Evolutionary conservation across 2,329 filamentous ascomycete species (phyloP).

Genomic region (Cyclaneusma minus): DNA sequence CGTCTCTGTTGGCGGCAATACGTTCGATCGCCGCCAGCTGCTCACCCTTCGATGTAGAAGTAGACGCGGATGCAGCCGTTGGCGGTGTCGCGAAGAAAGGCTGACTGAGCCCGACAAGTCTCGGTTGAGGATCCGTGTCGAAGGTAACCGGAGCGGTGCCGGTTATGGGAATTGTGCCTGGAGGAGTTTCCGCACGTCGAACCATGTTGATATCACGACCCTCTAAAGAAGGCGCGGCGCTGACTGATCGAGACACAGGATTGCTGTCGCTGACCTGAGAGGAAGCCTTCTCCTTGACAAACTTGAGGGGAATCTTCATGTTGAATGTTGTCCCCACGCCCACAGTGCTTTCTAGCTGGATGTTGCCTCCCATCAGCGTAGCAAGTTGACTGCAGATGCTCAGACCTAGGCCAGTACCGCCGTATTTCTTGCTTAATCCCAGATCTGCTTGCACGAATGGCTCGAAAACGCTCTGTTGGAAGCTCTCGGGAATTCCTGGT

Average conservation of each 20-base stretch:
- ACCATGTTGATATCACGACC: too few relatives aligned
- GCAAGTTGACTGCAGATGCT: constrained; percentile 84
- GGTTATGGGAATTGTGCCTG: too few relatives aligned
- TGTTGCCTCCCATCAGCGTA: constrained; percentile 64
- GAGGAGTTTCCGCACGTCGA: too few relatives aligned
- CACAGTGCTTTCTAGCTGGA: constrained; percentile 54
- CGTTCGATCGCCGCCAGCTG: constrained; percentile 50
- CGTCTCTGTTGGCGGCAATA: constrained; percentile 44
- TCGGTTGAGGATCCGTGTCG: constrained; percentile 52
- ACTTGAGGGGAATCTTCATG: constrained; percentile 68
- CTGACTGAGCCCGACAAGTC: constrained; percentile 66
- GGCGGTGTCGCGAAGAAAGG: constrained; percentile 48
- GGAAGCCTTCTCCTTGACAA: constrained; percentile 47
- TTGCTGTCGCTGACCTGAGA: constrained; percentile 9
- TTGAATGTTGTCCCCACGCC: constrained; percentile 69
- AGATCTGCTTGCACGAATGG: constrained; percentile 91
- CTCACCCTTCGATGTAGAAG: constrained; percentile 26
- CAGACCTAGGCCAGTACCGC: constrained; percentile 74
- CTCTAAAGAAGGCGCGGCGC: too few relatives aligned
- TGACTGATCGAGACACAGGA: too few relatives aligned
- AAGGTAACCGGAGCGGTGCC: too few relatives aligned
- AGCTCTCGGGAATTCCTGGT: constrained; percentile 63
- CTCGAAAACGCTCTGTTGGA: constrained; percentile 78
- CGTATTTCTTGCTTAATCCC: constrained; percentile 76
- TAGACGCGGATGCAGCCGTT: constrained; percentile 6